A percentile compares a stretch with the other conserved stretches of the same genome.
Conservation (phyloP, 176 grass and related monocot genomes). For the Miscanthus lutarioriparius region DNA sequence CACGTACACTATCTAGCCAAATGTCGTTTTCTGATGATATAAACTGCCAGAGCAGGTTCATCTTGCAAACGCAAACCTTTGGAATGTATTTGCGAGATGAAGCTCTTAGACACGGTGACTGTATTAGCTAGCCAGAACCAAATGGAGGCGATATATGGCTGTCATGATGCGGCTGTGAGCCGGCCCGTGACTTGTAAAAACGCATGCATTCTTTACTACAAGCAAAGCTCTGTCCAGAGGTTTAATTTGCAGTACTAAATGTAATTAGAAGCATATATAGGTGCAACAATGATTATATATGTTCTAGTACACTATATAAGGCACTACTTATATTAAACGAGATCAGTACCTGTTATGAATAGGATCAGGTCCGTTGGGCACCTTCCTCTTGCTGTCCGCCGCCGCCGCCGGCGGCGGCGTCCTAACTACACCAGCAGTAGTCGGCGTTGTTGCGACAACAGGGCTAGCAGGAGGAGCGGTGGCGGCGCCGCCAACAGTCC, state of each 20-base stretch:
- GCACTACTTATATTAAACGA: background rate
- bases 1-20: background rate
- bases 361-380: conserved; percentile 85
- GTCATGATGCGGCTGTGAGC: background rate
- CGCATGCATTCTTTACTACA: background rate
- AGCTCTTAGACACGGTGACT: background rate
- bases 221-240: background rate
- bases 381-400: conserved; percentile 64
- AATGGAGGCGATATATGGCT: background rate
- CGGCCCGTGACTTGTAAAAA: no score
- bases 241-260: background rate
- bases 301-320: background rate
- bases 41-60: background rate
- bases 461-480: background rate
- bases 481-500: background rate
- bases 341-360: conserved; percentile 79
- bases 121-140: background rate
- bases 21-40: background rate
- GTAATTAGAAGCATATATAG: background rate
- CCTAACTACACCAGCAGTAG: background rate
- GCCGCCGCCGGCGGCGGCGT: background rate
- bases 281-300: background rate
- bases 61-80: background rate
- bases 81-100: background rate
- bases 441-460: background rate